Evolutionary conservation across 169 alveolate genomes (phyloP).

Genomic region (Cryptosporidium sp.): DNA sequence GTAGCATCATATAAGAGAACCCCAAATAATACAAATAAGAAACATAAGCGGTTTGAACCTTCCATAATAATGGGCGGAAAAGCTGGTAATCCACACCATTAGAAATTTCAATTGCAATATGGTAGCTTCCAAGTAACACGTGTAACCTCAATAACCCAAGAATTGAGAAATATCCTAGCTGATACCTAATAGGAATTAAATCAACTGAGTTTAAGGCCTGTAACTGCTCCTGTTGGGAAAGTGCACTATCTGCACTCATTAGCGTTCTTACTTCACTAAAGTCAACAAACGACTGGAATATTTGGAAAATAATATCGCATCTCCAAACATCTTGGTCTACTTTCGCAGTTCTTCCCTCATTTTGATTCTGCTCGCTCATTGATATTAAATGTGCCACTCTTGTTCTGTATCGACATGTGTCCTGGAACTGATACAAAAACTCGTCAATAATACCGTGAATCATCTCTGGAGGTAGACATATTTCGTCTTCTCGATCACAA

Average conservation of each 20-base stretch:
- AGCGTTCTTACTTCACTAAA: conserved; percentile 12
- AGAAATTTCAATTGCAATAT: conserved; percentile 60
- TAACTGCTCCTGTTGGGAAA: conserved; percentile 22
- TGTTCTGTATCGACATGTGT: conserved; percentile 62
- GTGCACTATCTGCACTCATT: conserved; percentile 3
- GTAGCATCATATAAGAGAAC: conserved; percentile 57
- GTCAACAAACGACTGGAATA: conserved; percentile 55
- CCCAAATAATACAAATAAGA: conserved; percentile 69
- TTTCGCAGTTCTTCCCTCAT: conserved; percentile 32
- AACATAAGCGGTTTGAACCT: conserved; percentile 63
- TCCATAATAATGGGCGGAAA: conserved; percentile 59
- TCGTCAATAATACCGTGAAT: conserved; percentile 57
- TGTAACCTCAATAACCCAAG: conserved; percentile 49
- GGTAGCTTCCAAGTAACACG: conserved; percentile 44
- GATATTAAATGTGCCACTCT: conserved; percentile 33
- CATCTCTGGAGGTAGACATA: conserved; percentile 42
- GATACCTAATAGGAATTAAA: conserved; percentile 19
- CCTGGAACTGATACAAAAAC: conserved; percentile 70
- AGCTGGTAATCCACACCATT: conserved; percentile 41
- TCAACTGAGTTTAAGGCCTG: neutral
- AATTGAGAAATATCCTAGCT: conserved; percentile 57
- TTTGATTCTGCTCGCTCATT: conserved; percentile 32
- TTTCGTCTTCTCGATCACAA: conserved; percentile 15
- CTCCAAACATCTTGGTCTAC: conserved; percentile 72
- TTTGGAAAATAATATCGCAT: conserved; percentile 50